phyloP scores from a whole-genome alignment of 345 rosid species.

The Geranium rotundifolium region DNA sequence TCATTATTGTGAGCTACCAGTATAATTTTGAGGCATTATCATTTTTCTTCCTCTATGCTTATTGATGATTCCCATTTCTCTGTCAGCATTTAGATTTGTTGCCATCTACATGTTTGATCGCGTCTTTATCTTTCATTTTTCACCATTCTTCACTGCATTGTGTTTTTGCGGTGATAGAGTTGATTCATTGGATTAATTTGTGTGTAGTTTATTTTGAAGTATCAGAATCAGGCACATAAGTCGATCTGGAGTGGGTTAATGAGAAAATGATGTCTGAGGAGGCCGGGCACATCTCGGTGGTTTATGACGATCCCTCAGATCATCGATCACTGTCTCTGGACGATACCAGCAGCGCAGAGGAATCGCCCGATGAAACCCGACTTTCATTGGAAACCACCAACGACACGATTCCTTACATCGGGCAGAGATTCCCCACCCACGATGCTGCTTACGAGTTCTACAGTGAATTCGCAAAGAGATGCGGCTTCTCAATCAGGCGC shows the following conservation, averaged over 20 bases:
- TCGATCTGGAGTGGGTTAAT: background rate
- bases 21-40: too few species aligned
- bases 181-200: background rate
- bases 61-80: too few species aligned
- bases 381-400: conserved; percentile 57
- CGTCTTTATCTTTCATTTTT: too few species aligned
- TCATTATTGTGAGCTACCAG: too few species aligned
- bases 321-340: conserved; percentile 72
- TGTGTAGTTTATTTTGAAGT: conserved; percentile 5
- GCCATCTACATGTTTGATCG: too few species aligned
- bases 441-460: conserved; percentile 90
- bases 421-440: conserved; percentile 76
- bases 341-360: conserved; percentile 76
- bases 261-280: conserved; percentile 56
- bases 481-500: conserved; percentile 89
- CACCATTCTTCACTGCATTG: too few species aligned
- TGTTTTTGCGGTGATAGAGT: background rate
- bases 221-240: conserved; percentile 11
- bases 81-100: too few species aligned
- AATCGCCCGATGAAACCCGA: conserved; percentile 63
- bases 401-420: conserved; percentile 64
- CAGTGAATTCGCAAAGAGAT: conserved; percentile 70
- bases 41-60: too few species aligned
- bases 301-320: conserved; percentile 77
- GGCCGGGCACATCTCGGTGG: conserved; percentile 50